These are phyloP conservation scores for Teratosphaeria destructans DNA, from an alignment of 2,329 filamentous ascomycete species.

Conservation along the genomic window DNA sequence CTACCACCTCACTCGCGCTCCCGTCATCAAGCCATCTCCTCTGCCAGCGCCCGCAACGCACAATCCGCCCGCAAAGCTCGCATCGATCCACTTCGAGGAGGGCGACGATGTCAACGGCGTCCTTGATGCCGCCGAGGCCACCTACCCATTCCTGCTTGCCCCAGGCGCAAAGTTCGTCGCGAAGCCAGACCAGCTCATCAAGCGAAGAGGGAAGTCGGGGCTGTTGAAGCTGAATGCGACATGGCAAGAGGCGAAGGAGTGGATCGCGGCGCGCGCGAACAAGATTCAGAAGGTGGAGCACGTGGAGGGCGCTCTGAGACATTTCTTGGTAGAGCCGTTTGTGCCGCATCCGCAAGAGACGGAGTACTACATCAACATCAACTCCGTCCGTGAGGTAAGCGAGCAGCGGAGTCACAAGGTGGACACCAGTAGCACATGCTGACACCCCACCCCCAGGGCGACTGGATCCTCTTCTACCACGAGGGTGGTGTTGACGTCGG, in stretches of 20 bases:
- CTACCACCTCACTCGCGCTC: constrained; percentile 97
- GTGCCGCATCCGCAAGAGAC: constrained; percentile 90
- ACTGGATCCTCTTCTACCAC: constrained; percentile 99
- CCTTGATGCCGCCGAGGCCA: constrained; percentile 89
- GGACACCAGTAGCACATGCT: constrained; percentile 12
- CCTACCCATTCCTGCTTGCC: constrained; percentile 89
- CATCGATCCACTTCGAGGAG: constrained; percentile 85
- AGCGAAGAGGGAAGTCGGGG: constrained; percentile 98
- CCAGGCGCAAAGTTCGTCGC: constrained; percentile 86
- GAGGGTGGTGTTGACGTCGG: constrained; percentile 99
- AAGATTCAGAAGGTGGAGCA: constrained; percentile 92
- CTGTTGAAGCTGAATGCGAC: constrained; percentile 93
- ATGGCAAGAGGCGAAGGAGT: constrained; percentile 86
- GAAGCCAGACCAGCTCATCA: constrained; percentile 99
- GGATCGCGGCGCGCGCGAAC: constrained; percentile 84
- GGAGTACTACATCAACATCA: constrained; percentile 99
- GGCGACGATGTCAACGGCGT: constrained; percentile 72
- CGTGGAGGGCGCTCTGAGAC: constrained; percentile 74
- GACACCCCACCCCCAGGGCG: constrained; percentile 54
- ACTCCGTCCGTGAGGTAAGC: constrained; percentile 98
- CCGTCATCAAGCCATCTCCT: constrained; percentile 95
- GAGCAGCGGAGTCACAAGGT: not conserved
- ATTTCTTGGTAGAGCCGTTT: constrained; percentile 97
- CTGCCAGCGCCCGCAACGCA: constrained; percentile 74
- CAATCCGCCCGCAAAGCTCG: constrained; percentile 85